Conservation (phyloP, 176 grass and related monocot species). For the Raddia guianensis region DNA sequence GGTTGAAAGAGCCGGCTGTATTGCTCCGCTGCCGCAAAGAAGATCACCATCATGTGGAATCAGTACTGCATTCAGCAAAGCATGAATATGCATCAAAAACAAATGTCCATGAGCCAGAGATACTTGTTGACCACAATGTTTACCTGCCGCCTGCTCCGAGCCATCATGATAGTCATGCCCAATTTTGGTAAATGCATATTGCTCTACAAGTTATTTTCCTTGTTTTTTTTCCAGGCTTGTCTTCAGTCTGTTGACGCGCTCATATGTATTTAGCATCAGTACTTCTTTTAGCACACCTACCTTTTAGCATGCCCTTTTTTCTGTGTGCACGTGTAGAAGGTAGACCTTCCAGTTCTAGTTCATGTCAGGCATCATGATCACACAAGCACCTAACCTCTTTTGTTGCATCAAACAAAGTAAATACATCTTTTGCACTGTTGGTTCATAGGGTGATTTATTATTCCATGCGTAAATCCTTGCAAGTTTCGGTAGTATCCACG, state of each 20-base stretch:
- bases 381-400: neutral
- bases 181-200: slow-evolving; percentile 64
- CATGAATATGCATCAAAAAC: slow-evolving; percentile 80
- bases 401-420: neutral
- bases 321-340: neutral
- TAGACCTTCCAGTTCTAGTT: neutral
- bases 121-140: slow-evolving; percentile 70
- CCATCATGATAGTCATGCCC: slow-evolving; percentile 58
- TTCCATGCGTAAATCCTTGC: neutral
- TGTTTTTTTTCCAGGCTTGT: slow-evolving; percentile 13
- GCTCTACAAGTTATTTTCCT: slow-evolving; percentile 14
- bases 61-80: slow-evolving; percentile 74
- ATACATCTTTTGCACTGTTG: neutral
- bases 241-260: neutral
- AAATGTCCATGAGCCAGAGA: slow-evolving; percentile 72
- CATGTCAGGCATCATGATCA: neutral
- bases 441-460: neutral
- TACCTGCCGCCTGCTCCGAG: slow-evolving; percentile 75
- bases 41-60: slow-evolving; percentile 70
- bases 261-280: neutral
- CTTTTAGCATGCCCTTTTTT: neutral
- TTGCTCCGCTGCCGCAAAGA: slow-evolving; percentile 82
- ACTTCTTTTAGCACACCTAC: neutral
- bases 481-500: neutral
- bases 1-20: slow-evolving; percentile 90